phyloP scores from a whole-genome alignment of 139 green algal species.

The Tetradesmus obliquus region DNA sequence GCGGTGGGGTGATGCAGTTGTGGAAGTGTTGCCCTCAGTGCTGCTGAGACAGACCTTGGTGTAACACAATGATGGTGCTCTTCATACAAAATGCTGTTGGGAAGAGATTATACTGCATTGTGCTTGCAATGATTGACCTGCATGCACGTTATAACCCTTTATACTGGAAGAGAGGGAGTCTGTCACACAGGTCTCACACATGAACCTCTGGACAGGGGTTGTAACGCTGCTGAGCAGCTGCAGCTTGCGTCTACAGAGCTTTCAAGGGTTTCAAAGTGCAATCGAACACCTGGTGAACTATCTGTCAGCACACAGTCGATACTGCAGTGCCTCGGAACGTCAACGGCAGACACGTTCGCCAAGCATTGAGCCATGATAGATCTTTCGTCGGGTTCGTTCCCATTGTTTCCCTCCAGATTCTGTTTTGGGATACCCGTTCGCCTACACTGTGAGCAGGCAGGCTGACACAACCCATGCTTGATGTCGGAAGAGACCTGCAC shows the following conservation, averaged over 20 bases:
- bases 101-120: no score
- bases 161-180: not conserved
- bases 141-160: no score
- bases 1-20: not conserved
- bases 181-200: not conserved
- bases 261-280: no score
- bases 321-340: not conserved
- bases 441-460: constrained; percentile 43
- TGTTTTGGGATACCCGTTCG: constrained; percentile 40
- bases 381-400: not conserved
- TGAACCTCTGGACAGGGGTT: not conserved
- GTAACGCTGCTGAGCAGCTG: not conserved
- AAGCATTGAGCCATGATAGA: not conserved
- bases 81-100: no score
- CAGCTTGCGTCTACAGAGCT: not conserved
- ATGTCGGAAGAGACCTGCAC: not conserved
- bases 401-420: not conserved
- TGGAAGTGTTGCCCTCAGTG: not conserved
- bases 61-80: no score
- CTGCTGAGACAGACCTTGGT: no score
- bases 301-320: not conserved
- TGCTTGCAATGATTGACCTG: no score
- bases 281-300: no score
- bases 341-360: not conserved
- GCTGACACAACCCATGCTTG: not conserved